Evolutionary conservation across 371 early-diverging fungal genomes (phyloP).

Genomic region (Mucor racemosus): DNA sequence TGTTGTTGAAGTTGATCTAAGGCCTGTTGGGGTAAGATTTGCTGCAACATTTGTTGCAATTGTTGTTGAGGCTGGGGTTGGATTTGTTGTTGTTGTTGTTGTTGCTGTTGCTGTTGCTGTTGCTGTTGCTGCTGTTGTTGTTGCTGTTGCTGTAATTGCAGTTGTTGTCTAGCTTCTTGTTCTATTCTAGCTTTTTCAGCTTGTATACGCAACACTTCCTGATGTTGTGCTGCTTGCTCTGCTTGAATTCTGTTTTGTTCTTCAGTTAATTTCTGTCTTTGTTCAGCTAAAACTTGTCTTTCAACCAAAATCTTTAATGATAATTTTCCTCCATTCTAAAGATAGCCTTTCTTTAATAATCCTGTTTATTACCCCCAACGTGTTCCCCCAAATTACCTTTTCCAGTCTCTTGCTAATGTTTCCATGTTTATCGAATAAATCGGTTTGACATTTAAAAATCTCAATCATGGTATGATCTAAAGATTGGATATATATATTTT

Average conservation of each 20-base stretch:
- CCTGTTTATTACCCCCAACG: neutral
- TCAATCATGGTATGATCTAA: conserved; percentile 46
- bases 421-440: conserved; percentile 40
- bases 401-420: conserved; percentile 23
- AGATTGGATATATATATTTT: conserved; percentile 4
- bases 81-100: conserved; percentile 10
- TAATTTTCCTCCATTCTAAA: conserved; percentile 22
- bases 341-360: neutral
- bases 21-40: conserved; percentile 23
- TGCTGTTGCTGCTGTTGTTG: too few species aligned
- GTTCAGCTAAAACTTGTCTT: conserved; percentile 40
- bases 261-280: conserved; percentile 40
- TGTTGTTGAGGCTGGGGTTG: neutral
- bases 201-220: conserved; percentile 45
- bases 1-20: conserved; percentile 15
- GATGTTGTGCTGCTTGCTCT: conserved; percentile 51
- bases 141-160: too few species aligned
- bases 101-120: conserved; percentile 8
- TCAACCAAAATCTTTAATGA: conserved; percentile 37
- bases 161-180: conserved; percentile 20
- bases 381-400: conserved; percentile 19
- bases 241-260: conserved; percentile 45
- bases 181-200: conserved; percentile 41
- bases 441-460: conserved; percentile 48
- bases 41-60: conserved; percentile 10